Percentiles rank a stretch among this genome's conserved stretches.
Evolutionary conservation across 805 yeast genomes (phyloP).

Genomic region (Candida taoyuanica): DNA sequence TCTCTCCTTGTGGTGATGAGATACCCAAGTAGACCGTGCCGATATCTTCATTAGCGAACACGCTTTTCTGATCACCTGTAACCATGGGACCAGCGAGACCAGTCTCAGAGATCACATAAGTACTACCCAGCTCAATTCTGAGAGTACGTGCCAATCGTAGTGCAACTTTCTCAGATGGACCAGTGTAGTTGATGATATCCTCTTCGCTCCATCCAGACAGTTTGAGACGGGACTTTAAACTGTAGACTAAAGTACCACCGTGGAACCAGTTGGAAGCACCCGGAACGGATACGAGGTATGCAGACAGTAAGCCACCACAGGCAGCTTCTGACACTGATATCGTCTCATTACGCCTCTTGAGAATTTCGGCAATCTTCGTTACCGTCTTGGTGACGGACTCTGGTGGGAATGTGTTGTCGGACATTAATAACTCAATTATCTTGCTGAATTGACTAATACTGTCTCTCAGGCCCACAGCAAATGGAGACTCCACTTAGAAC

Average conservation of each 20-base stretch:
- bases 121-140: conserved; percentile 75
- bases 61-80: conserved; percentile 33
- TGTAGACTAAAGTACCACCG: conserved; percentile 79
- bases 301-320: conserved; percentile 82
- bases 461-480: no score
- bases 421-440: conserved; percentile 1
- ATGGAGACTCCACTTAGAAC: no score
- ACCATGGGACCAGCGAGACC: conserved; percentile 79
- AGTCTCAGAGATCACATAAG: conserved; percentile 77
- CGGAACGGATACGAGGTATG: conserved; percentile 75
- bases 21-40: conserved; percentile 74
- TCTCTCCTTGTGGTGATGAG: conserved; percentile 58
- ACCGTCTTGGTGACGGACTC: conserved; percentile 47
- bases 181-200: conserved; percentile 70
- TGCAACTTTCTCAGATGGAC: conserved; percentile 76
- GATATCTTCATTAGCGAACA: conserved; percentile 34
- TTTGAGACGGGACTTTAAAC: conserved; percentile 67
- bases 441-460: no score
- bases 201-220: conserved; percentile 73
- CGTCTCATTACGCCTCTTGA: conserved; percentile 53
- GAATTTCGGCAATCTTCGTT: conserved; percentile 49
- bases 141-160: conserved; percentile 72
- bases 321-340: conserved; percentile 84
- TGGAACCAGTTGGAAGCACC: conserved; percentile 83
- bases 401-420: conserved; percentile 54